phyloP scores from a whole-genome alignment of 2,329 filamentous ascomycete species.

The Aspergillus awamori region DNA sequence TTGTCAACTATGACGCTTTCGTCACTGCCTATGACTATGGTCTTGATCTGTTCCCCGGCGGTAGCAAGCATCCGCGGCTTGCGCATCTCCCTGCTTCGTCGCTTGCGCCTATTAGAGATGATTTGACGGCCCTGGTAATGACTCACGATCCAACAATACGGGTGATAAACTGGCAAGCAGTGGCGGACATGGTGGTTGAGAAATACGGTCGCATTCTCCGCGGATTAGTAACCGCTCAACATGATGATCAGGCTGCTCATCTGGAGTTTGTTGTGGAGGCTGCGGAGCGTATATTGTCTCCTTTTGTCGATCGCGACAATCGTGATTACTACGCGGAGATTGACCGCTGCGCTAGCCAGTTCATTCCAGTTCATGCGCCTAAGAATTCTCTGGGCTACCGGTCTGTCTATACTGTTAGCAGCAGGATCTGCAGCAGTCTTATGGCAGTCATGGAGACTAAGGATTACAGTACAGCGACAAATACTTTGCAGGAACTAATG shows the following conservation, averaged over 20 bases:
- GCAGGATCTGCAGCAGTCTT: neutral
- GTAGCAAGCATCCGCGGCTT: neutral
- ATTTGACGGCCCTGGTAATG: neutral
- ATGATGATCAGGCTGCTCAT: neutral
- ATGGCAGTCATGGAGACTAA: neutral
- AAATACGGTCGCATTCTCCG: conserved; percentile 1
- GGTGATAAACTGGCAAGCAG: neutral
- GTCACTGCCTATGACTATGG: neutral
- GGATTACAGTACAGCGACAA: neutral
- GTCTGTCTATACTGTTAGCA: neutral
- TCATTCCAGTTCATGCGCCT: neutral
- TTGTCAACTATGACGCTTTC: neutral
- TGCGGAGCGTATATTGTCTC: neutral
- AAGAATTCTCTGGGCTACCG: neutral
- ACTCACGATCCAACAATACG: neutral
- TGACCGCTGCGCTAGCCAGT: neutral
- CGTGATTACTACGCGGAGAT: neutral
- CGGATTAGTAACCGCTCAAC: neutral
- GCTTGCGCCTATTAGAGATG: neutral
- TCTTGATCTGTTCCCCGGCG: neutral
- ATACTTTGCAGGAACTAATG: neutral
- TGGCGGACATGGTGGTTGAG: neutral
- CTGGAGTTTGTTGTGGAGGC: neutral
- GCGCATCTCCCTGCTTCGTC: neutral
- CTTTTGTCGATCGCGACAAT: neutral